These are phyloP conservation scores for Nicotiana sylvestris DNA, from an alignment of 257 asterid genomes.

Conservation along the genomic window DNA sequence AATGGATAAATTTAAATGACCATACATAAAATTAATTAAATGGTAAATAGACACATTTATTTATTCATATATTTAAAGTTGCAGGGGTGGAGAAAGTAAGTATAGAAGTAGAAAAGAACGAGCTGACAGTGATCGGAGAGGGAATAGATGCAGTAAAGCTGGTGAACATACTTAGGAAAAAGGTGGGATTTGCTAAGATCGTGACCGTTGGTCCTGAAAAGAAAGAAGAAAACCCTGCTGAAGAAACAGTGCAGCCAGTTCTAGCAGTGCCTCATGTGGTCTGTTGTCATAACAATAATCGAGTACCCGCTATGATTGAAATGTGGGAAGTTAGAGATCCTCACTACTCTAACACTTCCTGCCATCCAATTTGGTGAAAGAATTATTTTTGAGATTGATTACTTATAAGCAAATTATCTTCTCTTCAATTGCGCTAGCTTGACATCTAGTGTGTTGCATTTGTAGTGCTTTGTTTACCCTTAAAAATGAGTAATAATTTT, in stretches of 20 bases:
- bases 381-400: not conserved
- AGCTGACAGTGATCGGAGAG: constrained; percentile 52
- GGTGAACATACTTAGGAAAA: constrained; percentile 41
- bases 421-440: not conserved
- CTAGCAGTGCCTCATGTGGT: not conserved
- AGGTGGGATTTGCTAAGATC: constrained; percentile 43
- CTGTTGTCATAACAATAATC: not conserved
- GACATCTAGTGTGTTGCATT: not conserved
- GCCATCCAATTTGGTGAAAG: not conserved
- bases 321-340: not conserved
- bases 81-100: constrained; percentile 46
- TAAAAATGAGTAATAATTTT: no score
- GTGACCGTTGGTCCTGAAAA: constrained; percentile 28
- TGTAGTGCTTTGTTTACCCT: not conserved
- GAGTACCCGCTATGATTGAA: not conserved
- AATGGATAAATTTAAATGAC: no score
- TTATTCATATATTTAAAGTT: not conserved
- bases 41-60: no score
- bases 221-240: constrained; percentile 11
- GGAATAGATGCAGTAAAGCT: constrained; percentile 52
- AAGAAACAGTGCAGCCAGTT: not conserved
- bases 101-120: constrained; percentile 37
- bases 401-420: not conserved
- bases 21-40: no score
- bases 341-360: not conserved